Evolutionary conservation across 495 filamentous ascomycete species (phyloP), one percentile per base, ranked within the genome.

Genomic region (Daldinia childiae): DNA sequence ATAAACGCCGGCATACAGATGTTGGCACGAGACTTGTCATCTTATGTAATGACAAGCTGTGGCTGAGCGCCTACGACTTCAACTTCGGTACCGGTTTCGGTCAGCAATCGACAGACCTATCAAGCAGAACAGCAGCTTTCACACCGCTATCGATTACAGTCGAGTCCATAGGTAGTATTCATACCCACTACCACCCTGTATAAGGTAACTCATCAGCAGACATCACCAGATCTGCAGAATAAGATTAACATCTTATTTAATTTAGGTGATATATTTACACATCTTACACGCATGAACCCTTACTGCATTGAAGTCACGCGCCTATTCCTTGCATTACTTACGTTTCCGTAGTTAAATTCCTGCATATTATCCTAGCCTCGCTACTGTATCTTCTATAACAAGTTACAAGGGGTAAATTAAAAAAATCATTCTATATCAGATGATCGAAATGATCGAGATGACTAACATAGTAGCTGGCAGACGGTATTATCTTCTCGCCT

Each of bases 21-120:
- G 32, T 45, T 48, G 45, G 55, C 64, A 66, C 68, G 68, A 71
- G 64, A 72, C 64, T 58, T 64, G 14, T 41, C 36, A 21, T 58
- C 34, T 64, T 32, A 52, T 43, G 55, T 56, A 32, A 64, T 64
- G 45, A 32, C 21, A 39, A 32, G 27, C 6, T 36, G 55, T 21
- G 43, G 59, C 59, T 36, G 8, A 54, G 12, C 26, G n/a, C 2
- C 36, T n/a, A 41, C 50, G 4, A 15, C 50, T 38, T 24, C 8
- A 36, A 14, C 11, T 14, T 26, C 21, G 32, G 39, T 41, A 30
- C 55, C 55, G 43, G 17, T 45, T 45, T 66, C 54, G 29, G 29
- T 21, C 19, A 27, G 19, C 2, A 48, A 48, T 65, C 54, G 8
- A 43, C 6, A 58, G 38, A 19, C 21, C 12, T 41, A 38, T 27